Base-by-base conservation (phyloP, 73 alveolate species). In the Symbiodinium natans region DNA sequence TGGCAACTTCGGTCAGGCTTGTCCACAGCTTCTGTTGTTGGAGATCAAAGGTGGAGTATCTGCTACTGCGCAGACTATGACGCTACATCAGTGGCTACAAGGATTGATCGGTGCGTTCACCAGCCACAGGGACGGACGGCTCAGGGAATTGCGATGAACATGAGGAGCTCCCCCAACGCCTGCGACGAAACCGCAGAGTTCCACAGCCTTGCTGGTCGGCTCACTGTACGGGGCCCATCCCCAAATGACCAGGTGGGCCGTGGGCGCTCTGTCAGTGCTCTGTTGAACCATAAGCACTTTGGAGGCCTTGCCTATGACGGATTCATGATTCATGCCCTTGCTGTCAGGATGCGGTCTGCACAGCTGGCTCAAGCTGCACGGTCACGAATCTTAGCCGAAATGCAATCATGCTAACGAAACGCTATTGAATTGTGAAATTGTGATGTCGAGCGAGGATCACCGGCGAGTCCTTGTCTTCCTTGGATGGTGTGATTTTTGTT, bases 381-480 rank as follows among this genome's bases (percentile, higher is more conserved):
- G 80, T 63, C 36, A 63, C 80, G 80, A 63, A n/a, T 29, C 80
- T 63, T 23, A 36, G 21, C 80, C 9, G 13, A 13, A 9, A 9
- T 46, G 6, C 59, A 46, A 46, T 46, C 13, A 9, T 9, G 59
- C 6, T 13, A 46, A 13, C 13, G 59, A 6, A 46, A 46, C 21
- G 13, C 13, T 13, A n/a, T n/a, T n/a, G n/a, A n/a, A n/a, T n/a
- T n/a, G n/a, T n/a, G n/a, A n/a, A n/a, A n/a, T n/a, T n/a, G n/a
- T 46, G 59, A 6, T 46, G 59, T 6, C 6, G 80, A 63, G 36
- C 80, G 11, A 63, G 80, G 80, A 63, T 63, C 19, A 63, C 80
- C 17, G 80, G 80, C 80, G 80, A 63, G 80, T 63, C 80, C 40
- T 25, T 63, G 80, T 63, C 80, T 29, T 63, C 80, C 80, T 36